These are phyloP conservation scores for Beauveria brongniartii DNA, from an alignment of 2,329 filamentous ascomycete species.

Conservation along the genomic window DNA sequence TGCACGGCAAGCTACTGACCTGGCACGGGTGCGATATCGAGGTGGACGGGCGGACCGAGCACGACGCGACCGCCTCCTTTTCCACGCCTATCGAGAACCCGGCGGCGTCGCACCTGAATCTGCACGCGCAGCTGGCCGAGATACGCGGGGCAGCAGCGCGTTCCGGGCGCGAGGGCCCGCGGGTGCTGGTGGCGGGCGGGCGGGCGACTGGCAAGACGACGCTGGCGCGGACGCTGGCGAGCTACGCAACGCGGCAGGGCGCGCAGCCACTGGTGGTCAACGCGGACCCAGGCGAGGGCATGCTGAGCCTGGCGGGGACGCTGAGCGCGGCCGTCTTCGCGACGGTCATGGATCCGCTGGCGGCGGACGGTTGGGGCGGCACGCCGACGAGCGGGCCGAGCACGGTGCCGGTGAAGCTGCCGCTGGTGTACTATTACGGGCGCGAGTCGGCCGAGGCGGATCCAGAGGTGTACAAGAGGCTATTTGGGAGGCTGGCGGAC, in stretches of 20 bases:
- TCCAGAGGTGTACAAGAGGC: slow-evolving; percentile 60
- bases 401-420: slow-evolving; percentile 81
- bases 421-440: slow-evolving; percentile 85
- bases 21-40: slow-evolving; percentile 88
- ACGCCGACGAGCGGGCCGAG: slow-evolving; percentile 88
- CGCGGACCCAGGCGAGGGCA: slow-evolving; percentile 71
- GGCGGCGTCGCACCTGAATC: slow-evolving; percentile 71
- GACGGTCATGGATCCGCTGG: slow-evolving; percentile 72
- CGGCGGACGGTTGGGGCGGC: slow-evolving; percentile 78
- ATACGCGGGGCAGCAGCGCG: slow-evolving; percentile 55
- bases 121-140: slow-evolving; percentile 78
- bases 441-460: slow-evolving; percentile 65
- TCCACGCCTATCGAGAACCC: slow-evolving; percentile 68
- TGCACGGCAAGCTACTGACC: slow-evolving; percentile 82
- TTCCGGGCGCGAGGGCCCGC: slow-evolving; percentile 51
- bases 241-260: slow-evolving; percentile 68
- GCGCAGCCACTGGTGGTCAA: slow-evolving; percentile 77
- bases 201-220: slow-evolving; percentile 77
- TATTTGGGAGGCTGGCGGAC: slow-evolving; percentile 70
- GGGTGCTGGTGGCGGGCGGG: slow-evolving; percentile 77
- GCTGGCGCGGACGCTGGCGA: slow-evolving; percentile 65
- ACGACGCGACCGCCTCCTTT: slow-evolving; percentile 52
- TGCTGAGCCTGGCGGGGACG: slow-evolving; percentile 71
- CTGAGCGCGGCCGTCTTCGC: slow-evolving; percentile 81
- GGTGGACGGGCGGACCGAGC: slow-evolving; percentile 53